Conservation (phyloP, 176 grass and related monocot genomes). For the Oryza glumipatula region DNA sequence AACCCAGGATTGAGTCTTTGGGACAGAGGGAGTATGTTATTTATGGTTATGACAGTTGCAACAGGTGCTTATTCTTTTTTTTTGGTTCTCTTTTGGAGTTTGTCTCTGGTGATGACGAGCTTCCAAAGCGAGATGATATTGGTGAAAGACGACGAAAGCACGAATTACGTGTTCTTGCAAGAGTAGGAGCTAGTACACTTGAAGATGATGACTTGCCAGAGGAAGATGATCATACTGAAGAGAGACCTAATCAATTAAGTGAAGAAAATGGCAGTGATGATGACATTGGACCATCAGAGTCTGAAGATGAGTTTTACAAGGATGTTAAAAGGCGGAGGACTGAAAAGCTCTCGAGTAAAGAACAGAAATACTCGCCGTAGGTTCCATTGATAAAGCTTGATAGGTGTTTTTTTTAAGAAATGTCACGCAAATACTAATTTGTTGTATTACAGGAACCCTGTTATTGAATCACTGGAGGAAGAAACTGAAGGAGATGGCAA, state of each 20-base stretch:
- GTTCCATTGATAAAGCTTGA: not conserved
- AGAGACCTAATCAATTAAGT: conserved; percentile 31
- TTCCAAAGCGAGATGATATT: conserved; percentile 93
- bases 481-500: conserved; percentile 77
- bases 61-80: not conserved
- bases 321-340: conserved; percentile 67
- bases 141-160: conserved; percentile 87
- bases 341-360: conserved; percentile 60
- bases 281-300: conserved; percentile 36
- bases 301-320: conserved; percentile 84
- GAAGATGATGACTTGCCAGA: conserved; percentile 56
- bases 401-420: not conserved
- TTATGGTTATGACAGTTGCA: not conserved
- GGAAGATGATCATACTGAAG: conserved; percentile 30
- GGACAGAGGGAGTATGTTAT: not conserved
- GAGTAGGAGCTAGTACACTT: conserved; percentile 51
- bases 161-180: conserved; percentile 83
- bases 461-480: conserved; percentile 47
- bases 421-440: conserved; percentile 4
- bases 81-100: conserved; percentile 50
- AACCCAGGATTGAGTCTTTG: too few relatives aligned
- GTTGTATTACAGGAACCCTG: conserved; percentile 48
- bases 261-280: conserved; percentile 36
- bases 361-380: conserved; percentile 58
- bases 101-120: conserved; percentile 87